phyloP scores from a whole-genome alignment of 306 rosid genomes.

The Prunus davidiana region DNA sequence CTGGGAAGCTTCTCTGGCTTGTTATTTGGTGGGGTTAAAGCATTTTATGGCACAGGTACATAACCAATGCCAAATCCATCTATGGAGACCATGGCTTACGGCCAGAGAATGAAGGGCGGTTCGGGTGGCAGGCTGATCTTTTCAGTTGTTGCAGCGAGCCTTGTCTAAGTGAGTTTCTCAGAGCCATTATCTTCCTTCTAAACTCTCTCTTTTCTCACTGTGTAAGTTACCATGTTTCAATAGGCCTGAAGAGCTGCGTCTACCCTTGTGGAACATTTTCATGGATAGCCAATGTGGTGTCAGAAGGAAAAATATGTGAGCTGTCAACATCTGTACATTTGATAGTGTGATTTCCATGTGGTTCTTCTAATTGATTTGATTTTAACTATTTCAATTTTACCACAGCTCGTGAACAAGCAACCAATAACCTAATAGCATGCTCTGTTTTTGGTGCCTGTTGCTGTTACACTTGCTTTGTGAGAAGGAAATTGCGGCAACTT shows the following conservation, averaged over 20 bases:
- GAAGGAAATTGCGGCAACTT: slow-evolving; percentile 30
- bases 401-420: slow-evolving; percentile 35
- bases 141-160: slow-evolving; percentile 36
- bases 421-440: slow-evolving; percentile 21
- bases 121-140: slow-evolving; percentile 38
- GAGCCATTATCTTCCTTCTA: not conserved
- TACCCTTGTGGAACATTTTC: slow-evolving; percentile 52
- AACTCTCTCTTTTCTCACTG: not conserved
- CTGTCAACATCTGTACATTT: not conserved
- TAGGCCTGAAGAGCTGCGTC: slow-evolving; percentile 39
- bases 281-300: slow-evolving; percentile 25
- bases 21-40: not conserved
- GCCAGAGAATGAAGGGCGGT: slow-evolving; percentile 4
- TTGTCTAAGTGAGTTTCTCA: slow-evolving; percentile 30
- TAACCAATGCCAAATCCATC: slow-evolving; percentile 15
- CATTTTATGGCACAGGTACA: slow-evolving; percentile 1
- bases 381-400: not conserved
- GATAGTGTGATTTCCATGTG: too few species aligned
- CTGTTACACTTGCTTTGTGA: slow-evolving; percentile 35
- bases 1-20: not conserved
- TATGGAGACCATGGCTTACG: not conserved
- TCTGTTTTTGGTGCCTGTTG: slow-evolving; percentile 31
- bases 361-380: not conserved
- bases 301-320: slow-evolving; percentile 33
- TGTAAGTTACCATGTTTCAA: not conserved